Evolutionary conservation across 1,139 yeast species (phyloP).

Genomic region (Geotrichum restrictum): DNA sequence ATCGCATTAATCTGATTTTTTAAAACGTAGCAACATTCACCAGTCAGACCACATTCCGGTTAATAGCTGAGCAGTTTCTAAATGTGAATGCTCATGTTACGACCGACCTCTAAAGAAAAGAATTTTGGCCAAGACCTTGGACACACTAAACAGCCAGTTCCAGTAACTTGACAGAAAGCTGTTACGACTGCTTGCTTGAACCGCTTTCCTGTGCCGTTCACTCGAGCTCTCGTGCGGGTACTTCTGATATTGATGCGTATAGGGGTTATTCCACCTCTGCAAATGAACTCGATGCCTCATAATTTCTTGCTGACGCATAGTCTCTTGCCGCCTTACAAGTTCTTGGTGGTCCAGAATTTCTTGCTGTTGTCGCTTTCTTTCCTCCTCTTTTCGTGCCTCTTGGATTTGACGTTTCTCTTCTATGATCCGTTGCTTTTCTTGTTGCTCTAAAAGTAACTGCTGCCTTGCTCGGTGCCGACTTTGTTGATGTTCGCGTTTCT

Average conservation of each 20-base stretch:
- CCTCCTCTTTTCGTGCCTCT: background rate
- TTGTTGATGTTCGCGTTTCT: background rate
- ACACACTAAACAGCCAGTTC: too few species aligned
- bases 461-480: background rate
- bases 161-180: too few species aligned
- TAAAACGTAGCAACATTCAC: too few species aligned
- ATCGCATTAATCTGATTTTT: too few species aligned
- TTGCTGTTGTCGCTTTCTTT: background rate
- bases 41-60: too few species aligned
- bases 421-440: background rate
- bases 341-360: background rate
- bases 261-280: background rate
- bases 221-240: too few species aligned
- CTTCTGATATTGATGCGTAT: conserved; percentile 26
- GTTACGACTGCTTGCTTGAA: too few species aligned
- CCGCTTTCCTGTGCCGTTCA: too few species aligned
- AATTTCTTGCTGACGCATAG: background rate
- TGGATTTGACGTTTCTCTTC: background rate
- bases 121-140: too few species aligned
- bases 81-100: too few species aligned
- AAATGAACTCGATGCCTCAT: background rate
- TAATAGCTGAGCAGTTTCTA: too few species aligned
- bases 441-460: background rate
- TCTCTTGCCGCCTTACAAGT: background rate
- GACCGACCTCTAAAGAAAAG: too few species aligned